Conservation (phyloP, 129 eudicot species). For the Glebionis coronaria region DNA sequence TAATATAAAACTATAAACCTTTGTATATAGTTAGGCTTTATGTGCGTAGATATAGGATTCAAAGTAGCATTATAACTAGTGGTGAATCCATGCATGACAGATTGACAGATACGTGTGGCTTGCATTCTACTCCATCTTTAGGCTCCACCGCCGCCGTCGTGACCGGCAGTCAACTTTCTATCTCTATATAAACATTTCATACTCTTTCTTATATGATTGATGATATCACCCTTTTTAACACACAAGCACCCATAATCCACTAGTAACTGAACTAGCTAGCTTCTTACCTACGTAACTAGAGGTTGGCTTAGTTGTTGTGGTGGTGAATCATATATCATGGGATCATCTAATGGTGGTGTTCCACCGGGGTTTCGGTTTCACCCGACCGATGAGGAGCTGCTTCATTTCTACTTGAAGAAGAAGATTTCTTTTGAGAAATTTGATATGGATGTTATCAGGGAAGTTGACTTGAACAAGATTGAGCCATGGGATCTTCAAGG, state of each 20-base stretch:
- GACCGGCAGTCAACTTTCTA: slow-evolving; percentile 84
- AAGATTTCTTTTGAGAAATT: slow-evolving; percentile 72
- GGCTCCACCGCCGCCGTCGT: slow-evolving; percentile 76
- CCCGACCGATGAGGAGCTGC: slow-evolving; percentile 94
- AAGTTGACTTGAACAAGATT: slow-evolving; percentile 82
- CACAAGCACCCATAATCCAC: slow-evolving; percentile 1
- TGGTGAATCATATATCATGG: slow-evolving; percentile 35
- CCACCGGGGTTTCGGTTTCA: slow-evolving; percentile 97
- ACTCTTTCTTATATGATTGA: slow-evolving; percentile 28
- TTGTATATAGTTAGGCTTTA: too few relatives aligned
- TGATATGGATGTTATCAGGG: slow-evolving; percentile 94
- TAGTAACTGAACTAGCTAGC: slow-evolving; percentile 6
- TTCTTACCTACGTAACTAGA: neutral
- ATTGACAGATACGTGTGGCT: slow-evolving; percentile 28
- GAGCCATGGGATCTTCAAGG: slow-evolving; percentile 99
- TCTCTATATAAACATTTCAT: slow-evolving; percentile 26
- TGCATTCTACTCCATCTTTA: slow-evolving; percentile 55
- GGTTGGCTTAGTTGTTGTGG: neutral
- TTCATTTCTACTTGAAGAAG: slow-evolving; percentile 90
- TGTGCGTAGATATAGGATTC: slow-evolving; percentile 27
- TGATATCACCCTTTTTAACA: slow-evolving; percentile 5
- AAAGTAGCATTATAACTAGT: slow-evolving; percentile 17
- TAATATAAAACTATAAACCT: too few relatives aligned
- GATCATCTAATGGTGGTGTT: slow-evolving; percentile 67
- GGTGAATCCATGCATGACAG: slow-evolving; percentile 9